Conservation (phyloP, 345 rosid genomes). For the Leavenworthia alabamica region DNA sequence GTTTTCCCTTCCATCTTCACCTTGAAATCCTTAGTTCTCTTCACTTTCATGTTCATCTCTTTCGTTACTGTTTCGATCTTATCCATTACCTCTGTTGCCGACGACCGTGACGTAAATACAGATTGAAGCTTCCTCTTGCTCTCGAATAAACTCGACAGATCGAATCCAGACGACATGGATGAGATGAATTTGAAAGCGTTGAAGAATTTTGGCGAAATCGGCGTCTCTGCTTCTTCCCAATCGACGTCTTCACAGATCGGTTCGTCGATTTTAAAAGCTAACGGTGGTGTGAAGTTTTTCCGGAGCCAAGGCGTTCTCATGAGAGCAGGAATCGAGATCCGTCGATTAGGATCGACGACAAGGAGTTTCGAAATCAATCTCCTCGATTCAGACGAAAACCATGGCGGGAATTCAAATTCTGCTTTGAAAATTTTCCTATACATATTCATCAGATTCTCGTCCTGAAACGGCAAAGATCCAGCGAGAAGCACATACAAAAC, state of each 20-base stretch:
- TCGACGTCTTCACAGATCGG: neutral
- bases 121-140: constrained; percentile 40
- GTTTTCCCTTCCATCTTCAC: constrained; percentile 39
- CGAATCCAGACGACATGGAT: constrained; percentile 79
- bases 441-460: constrained; percentile 60
- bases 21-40: constrained; percentile 47
- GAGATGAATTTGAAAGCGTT: constrained; percentile 75
- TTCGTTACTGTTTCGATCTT: constrained; percentile 52
- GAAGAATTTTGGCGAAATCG: constrained; percentile 33
- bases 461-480: constrained; percentile 67
- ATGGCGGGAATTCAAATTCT: constrained; percentile 59
- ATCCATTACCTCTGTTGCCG: constrained; percentile 40
- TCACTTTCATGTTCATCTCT: too few relatives aligned
- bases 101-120: constrained; percentile 53
- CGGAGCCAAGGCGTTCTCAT: constrained; percentile 61
- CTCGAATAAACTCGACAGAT: constrained; percentile 66
- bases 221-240: neutral
- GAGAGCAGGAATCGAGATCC: constrained; percentile 61
- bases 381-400: constrained; percentile 56
- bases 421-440: constrained; percentile 52
- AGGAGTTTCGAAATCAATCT: constrained; percentile 57
- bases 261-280: constrained; percentile 31
- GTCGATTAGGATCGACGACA: constrained; percentile 47
- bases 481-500: constrained; percentile 62
- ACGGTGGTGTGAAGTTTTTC: constrained; percentile 39